Base-by-base conservation (phyloP, 257 asterid genomes). In the Nicotiana obtusifolia region DNA sequence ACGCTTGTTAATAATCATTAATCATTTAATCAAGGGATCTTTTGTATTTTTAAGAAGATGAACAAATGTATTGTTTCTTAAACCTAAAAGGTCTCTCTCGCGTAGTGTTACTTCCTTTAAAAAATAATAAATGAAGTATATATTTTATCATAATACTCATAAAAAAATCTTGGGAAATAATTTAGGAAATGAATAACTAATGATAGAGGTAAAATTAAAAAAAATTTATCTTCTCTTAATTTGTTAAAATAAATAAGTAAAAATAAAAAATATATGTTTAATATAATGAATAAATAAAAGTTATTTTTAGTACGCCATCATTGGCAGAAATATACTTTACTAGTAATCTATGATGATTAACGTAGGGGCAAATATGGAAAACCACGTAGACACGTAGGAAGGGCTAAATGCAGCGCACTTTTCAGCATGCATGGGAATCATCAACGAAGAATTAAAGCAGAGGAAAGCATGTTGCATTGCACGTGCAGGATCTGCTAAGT, bases 351-450 rank as follows among this genome's bases (percentile, higher is more conserved):
- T 30, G 22, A 62, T 30, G n/a, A 64, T 28, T 14, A 15, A 64
- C 10, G 3, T 47, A 73, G 61, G 79, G 79, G 79, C n/a, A 73
- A 73, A 47, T 14, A 22, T 47, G 61, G 62, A 73, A 73, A 47
- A 47, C 0, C 41, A 1, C 10, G 19, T 20, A 6, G 13, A 26
- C n/a, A 69, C 20, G 4, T 54, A 31, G 4, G 41, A 20, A 54
- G 14, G 83, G 83, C 88, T 83, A 84, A 82, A 79, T 88, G 69
- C 86, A 83, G 80, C 86, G 89, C 64, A 89, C 81, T 78, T 85
- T 31, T 59, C 31, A 35, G 77, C 89, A 86, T 85, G 71, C 76
- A 85, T 91, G 76, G 95, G 92, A 92, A 91, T 89, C 89, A 85
- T 64, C 86, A 88, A 89, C 8, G 80, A 78, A 59, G 85, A 69